These are phyloP conservation scores for Pilaira anomala DNA, from an alignment of 192 early-diverging fungal genomes.

Conservation along the genomic window DNA sequence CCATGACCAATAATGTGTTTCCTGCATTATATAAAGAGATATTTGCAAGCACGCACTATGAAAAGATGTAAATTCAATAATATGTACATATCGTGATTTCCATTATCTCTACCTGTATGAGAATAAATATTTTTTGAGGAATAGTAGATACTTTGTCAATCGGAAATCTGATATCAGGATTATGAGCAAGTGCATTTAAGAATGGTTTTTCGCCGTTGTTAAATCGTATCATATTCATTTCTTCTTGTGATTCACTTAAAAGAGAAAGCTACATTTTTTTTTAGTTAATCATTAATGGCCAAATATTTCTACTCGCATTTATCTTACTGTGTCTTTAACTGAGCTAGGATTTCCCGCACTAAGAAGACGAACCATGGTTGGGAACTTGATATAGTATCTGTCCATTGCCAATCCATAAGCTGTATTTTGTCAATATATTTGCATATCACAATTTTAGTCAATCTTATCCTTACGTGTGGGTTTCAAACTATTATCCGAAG, in stretches of 20 bases:
- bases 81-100: not conserved
- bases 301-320: no score
- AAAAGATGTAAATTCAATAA: not conserved
- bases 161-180: slow-evolving; percentile 32
- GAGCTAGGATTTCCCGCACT: not conserved
- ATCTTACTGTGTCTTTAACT: slow-evolving; percentile 26
- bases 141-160: slow-evolving; percentile 25
- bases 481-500: not conserved
- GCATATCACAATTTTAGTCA: not conserved
- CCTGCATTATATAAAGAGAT: slow-evolving; percentile 28
- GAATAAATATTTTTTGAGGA: slow-evolving; percentile 25
- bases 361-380: slow-evolving; percentile 27
- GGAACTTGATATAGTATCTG: slow-evolving; percentile 35
- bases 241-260: slow-evolving; percentile 27
- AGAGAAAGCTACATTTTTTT: slow-evolving; percentile 21
- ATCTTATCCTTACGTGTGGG: slow-evolving; percentile 24
- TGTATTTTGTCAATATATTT: not conserved
- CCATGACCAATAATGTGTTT: slow-evolving; percentile 16
- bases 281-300: no score
- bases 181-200: slow-evolving; percentile 33
- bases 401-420: slow-evolving; percentile 38
- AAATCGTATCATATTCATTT: slow-evolving; percentile 22
- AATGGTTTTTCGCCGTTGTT: slow-evolving; percentile 31
- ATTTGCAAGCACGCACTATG: slow-evolving; percentile 29
- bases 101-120: slow-evolving; percentile 30